These are phyloP conservation scores for Salicornia ramosissima DNA, from an alignment of 148 eudicot genomes.

Conservation along the genomic window DNA sequence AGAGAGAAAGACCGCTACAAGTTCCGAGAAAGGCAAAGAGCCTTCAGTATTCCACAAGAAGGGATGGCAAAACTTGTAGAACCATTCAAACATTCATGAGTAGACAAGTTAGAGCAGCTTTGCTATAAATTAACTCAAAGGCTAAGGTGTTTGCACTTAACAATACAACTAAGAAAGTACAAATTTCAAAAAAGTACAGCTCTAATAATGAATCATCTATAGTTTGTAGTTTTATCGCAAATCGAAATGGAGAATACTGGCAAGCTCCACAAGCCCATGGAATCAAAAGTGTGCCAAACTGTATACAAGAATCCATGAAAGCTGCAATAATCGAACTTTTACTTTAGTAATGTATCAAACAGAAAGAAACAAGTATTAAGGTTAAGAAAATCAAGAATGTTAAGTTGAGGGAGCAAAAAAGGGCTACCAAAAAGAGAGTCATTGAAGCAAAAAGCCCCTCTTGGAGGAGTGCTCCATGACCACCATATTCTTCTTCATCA, in stretches of 20 bases:
- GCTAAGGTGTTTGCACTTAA: slow-evolving; percentile 11
- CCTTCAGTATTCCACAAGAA: neutral
- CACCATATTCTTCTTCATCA: slow-evolving; percentile 95
- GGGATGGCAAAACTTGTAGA: neutral
- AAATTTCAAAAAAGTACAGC: slow-evolving; percentile 19
- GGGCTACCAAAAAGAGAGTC: slow-evolving; percentile 78
- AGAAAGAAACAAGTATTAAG: neutral
- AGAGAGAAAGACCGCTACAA: no score
- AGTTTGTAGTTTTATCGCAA: slow-evolving; percentile 5
- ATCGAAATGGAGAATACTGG: slow-evolving; percentile 5
- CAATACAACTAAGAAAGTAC: slow-evolving; percentile 13
- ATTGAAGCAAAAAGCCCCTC: slow-evolving; percentile 95
- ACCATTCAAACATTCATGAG: neutral
- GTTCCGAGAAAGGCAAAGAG: no score
- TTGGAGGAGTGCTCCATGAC: slow-evolving; percentile 95
- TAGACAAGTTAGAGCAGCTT: neutral
- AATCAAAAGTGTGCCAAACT: slow-evolving; percentile 87
- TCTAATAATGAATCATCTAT: slow-evolving; percentile 18
- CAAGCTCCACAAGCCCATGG: slow-evolving; percentile 9
- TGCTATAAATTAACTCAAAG: slow-evolving; percentile 4
- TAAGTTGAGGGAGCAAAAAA: slow-evolving; percentile 4
- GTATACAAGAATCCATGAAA: slow-evolving; percentile 88
- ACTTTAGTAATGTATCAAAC: slow-evolving; percentile 2
- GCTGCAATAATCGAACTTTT: slow-evolving; percentile 37
- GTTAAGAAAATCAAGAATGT: neutral